These are phyloP conservation scores for Termitomyces sp. DNA, from an alignment of 768 basidiomycete species.

Conservation along the genomic window DNA sequence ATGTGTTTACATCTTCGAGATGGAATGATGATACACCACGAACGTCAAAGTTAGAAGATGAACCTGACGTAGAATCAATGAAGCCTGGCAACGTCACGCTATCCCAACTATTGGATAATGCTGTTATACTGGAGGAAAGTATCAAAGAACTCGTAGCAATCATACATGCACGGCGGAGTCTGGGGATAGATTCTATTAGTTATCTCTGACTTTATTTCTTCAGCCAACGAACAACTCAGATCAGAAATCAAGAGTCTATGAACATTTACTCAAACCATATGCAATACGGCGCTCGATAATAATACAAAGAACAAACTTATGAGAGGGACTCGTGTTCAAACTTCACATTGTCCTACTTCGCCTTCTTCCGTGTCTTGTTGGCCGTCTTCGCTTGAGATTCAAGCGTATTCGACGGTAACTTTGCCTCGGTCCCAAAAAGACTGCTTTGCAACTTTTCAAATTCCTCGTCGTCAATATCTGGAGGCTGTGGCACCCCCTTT, in stretches of 20 bases:
- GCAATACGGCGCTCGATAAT: not conserved
- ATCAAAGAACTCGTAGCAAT: constrained; percentile 90
- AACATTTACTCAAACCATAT: not conserved
- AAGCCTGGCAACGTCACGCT: constrained; percentile 54
- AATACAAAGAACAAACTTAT: not conserved
- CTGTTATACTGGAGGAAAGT: constrained; percentile 90
- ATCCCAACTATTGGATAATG: constrained; percentile 85
- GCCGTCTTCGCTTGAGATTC: constrained; percentile 22
- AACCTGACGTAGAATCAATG: constrained; percentile 19
- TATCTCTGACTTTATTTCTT: constrained; percentile 47
- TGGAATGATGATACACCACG: constrained; percentile 17
- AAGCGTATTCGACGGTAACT: constrained; percentile 17
- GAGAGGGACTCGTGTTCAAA: not conserved
- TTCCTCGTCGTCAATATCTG: constrained; percentile 64
- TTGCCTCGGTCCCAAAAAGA: constrained; percentile 42
- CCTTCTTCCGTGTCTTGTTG: constrained; percentile 19
- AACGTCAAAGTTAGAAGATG: constrained; percentile 23
- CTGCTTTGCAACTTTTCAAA: constrained; percentile 56
- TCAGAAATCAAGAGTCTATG: not conserved
- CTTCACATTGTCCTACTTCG: constrained; percentile 18
- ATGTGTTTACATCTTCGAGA: constrained; percentile 54
- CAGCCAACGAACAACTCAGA: not conserved
- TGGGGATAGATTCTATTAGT: constrained; percentile 80
- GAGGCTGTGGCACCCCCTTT: constrained; percentile 30
- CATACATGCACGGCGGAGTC: constrained; percentile 73